phyloP scores from a whole-genome alignment of 2,329 filamentous ascomycete species.

The Colletotrichum kahawae region DNA sequence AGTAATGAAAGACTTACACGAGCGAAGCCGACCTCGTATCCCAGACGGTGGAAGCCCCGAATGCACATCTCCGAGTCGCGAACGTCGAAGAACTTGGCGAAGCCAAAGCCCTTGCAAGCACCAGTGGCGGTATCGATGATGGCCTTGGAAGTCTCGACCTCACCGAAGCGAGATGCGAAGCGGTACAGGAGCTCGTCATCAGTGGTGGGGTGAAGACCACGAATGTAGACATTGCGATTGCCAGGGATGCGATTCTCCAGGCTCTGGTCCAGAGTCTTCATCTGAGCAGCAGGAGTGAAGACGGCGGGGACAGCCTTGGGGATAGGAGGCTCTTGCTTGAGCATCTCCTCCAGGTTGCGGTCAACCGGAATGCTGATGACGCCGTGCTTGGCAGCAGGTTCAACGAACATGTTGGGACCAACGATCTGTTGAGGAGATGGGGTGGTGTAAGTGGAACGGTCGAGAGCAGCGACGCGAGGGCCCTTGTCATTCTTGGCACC shows the following conservation, averaged over 20 bases:
- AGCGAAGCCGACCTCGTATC: constrained; percentile 97
- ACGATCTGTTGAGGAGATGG: constrained; percentile 68
- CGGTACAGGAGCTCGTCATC: constrained; percentile 86
- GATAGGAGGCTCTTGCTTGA: constrained; percentile 80
- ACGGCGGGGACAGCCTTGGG: constrained; percentile 89
- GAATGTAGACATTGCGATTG: constrained; percentile 98
- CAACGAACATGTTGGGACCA: constrained; percentile 42
- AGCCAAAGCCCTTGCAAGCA: constrained; percentile 97
- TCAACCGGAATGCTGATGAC: constrained; percentile 43
- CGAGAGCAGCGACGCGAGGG: constrained; percentile 62
- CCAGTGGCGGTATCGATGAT: constrained; percentile 95
- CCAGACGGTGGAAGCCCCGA: constrained; percentile 89
- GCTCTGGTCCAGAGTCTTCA: constrained; percentile 91
- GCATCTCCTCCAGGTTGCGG: constrained; percentile 65
- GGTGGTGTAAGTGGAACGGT: constrained; percentile 70
- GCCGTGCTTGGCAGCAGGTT: constrained; percentile 46
- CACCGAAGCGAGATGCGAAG: constrained; percentile 88
- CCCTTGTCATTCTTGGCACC: constrained; percentile 64
- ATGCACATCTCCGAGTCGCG: constrained; percentile 95
- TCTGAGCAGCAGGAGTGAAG: constrained; percentile 82
- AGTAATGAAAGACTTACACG: constrained; percentile 61
- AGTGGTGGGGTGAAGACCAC: constrained; percentile 92
- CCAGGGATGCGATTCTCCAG: constrained; percentile 89
- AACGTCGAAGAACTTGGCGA: constrained; percentile 91
- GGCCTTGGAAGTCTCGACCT: constrained; percentile 95